Conservation (phyloP, 2,329 filamentous ascomycete species). For the Apiospora kogelbergensis region DNA sequence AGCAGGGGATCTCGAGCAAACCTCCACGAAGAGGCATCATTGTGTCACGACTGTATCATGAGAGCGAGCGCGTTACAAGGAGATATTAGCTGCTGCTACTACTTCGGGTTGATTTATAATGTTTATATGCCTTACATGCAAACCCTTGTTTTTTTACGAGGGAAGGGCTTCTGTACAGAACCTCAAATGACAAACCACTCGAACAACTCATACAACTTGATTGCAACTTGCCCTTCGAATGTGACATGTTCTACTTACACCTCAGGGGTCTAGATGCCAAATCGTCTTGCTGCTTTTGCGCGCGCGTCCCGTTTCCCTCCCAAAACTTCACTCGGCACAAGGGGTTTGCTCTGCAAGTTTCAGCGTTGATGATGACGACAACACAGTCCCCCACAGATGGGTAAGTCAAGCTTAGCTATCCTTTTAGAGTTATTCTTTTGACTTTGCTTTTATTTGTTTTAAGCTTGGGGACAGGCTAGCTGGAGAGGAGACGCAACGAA, state of each 20-base stretch:
- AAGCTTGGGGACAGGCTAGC: neutral
- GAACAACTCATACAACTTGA: neutral
- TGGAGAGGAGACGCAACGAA: neutral
- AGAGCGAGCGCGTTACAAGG: slow-evolving; percentile 2
- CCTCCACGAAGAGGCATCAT: neutral
- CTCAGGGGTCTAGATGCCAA: neutral
- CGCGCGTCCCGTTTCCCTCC: no score
- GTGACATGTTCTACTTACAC: no score
- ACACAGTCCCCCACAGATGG: no score
- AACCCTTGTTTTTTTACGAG: neutral
- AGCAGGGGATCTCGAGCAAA: neutral
- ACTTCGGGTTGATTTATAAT: slow-evolving; percentile 1
- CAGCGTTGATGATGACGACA: no score
- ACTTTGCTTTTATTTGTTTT: neutral
- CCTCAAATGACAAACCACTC: neutral
- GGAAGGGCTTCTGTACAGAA: neutral
- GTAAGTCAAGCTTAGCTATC: no score
- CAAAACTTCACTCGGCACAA: no score
- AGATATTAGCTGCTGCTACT: neutral
- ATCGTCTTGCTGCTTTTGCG: neutral
- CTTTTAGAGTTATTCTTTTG: neutral
- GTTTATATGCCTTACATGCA: neutral
- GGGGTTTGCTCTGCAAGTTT: no score
- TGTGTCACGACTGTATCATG: slow-evolving; percentile 5
- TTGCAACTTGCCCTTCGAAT: neutral